These are phyloP conservation scores for Pseudopithomyces maydicus DNA, from an alignment of 2,329 filamentous ascomycete genomes.

Conservation along the genomic window DNA sequence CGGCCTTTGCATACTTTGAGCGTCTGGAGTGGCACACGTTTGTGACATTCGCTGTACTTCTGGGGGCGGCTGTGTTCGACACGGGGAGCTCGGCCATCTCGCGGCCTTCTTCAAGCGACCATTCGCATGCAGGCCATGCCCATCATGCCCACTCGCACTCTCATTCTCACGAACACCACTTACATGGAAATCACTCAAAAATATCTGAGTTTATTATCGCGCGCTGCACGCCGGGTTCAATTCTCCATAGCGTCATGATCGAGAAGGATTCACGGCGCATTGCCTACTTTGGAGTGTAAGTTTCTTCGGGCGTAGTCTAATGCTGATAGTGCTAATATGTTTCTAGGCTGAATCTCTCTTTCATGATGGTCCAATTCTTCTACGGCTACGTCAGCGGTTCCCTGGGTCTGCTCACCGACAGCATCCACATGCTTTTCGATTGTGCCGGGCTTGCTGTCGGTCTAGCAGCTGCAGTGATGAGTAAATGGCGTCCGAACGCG, in stretches of 20 bases:
- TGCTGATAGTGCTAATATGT: not conserved
- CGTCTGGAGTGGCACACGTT: slow-evolving; percentile 19
- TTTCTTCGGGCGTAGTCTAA: slow-evolving; percentile 1
- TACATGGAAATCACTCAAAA: slow-evolving; percentile 62
- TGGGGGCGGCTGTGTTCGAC: slow-evolving; percentile 49
- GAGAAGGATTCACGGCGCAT: slow-evolving; percentile 94
- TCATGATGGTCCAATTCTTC: slow-evolving; percentile 93
- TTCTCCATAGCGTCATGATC: slow-evolving; percentile 82
- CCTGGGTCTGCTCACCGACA: slow-evolving; percentile 92
- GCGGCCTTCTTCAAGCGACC: slow-evolving; percentile 36
- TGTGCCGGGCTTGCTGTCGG: slow-evolving; percentile 91
- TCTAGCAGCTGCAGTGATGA: slow-evolving; percentile 88
- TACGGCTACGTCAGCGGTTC: slow-evolving; percentile 95
- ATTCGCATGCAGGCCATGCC: slow-evolving; percentile 37
- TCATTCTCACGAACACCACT: slow-evolving; percentile 38
- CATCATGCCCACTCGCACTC: slow-evolving; percentile 37
- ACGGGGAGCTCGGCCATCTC: slow-evolving; percentile 31
- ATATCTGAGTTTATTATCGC: slow-evolving; percentile 77
- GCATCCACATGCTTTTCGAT: slow-evolving; percentile 99
- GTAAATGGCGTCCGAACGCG: slow-evolving; percentile 91
- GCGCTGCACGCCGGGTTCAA: slow-evolving; percentile 71
- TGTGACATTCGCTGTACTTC: slow-evolving; percentile 33
- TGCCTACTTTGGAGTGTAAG: slow-evolving; percentile 94
- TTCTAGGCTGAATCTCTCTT: slow-evolving; percentile 82
- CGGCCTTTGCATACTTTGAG: slow-evolving; percentile 30